A percentile compares a stretch with the other conserved stretches of the same genome.
Conservation (phyloP, 148 eudicot genomes). For the Vaccinium vitisidaea region DNA sequence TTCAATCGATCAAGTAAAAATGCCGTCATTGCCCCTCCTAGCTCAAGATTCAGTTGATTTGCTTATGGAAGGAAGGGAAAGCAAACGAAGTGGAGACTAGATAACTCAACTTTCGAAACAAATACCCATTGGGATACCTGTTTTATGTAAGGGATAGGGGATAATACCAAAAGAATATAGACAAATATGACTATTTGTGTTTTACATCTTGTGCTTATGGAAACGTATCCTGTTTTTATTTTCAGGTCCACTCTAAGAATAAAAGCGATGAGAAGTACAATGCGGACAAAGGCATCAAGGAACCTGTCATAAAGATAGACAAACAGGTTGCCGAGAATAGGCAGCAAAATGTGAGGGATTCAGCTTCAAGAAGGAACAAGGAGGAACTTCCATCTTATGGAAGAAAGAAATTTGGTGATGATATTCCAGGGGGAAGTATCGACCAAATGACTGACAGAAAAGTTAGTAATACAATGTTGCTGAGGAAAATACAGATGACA, state of each 20-base stretch:
- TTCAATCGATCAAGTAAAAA: no score
- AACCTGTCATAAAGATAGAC: conserved; percentile 3
- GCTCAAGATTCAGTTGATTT: no score
- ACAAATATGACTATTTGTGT: not conserved
- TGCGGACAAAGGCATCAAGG: conserved; percentile 21
- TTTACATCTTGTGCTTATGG: not conserved
- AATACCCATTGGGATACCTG: not conserved
- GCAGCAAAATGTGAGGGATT: conserved; percentile 17
- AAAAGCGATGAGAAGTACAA: not conserved
- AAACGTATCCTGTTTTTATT: not conserved
- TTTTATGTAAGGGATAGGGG: not conserved
- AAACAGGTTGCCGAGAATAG: conserved; percentile 13
- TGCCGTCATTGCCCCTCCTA: no score
- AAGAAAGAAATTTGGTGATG: conserved; percentile 11
- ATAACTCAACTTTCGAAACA: not conserved
- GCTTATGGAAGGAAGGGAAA: no score
- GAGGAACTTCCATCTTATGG: conserved; percentile 19
- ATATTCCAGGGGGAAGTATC: conserved; percentile 1
- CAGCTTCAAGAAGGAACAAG: conserved; percentile 13
- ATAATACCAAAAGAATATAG: not conserved
- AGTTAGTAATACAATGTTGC: conserved; percentile 11
- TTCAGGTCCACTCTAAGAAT: conserved; percentile 27
- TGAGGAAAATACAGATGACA: conserved; percentile 25
- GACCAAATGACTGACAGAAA: conserved; percentile 6
- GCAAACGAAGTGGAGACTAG: no score